Base-by-base conservation (phyloP, 192 early-diverging fungal genomes). In the Backusella circina region DNA sequence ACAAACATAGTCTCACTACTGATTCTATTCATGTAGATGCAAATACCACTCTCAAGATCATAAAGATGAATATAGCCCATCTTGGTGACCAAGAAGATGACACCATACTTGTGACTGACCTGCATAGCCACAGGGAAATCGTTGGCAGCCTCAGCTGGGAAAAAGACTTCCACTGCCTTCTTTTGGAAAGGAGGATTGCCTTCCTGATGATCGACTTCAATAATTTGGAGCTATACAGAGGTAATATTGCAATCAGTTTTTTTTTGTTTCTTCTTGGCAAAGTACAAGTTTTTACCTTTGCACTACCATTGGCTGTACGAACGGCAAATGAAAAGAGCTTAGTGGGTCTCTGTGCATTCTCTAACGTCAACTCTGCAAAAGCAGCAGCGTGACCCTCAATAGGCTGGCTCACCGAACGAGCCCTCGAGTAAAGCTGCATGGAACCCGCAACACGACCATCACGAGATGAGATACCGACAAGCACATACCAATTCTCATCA, bases 51-150 rank as follows among this genome's bases (percentile, higher is more conserved):
- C 83, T 98, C 98, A 38, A 99, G 86, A 76, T 99, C 98, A 83
- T 96, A 98, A 33, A 99, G 84, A 77, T 98, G 97, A 77, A 99
- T 95, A 79, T 94, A 99, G 5, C 98, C 98, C 80, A 94, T 96
- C 88, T 99, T 99, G 67, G 98, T 99, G 30, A 98, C 94, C 61
- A 99, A 82, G 82, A 91, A 99, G 51, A 98, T 94, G 41, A 99
- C 89, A 76, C 93, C 93, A 85, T 97, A 95, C 85, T 97, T 97
- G 67, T 93, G 91, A 54, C 93, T 93, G 67, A 97, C 90, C 84
- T 98, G 97, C 96, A 98, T 97, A 5, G 96, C 88, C 2, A 99
- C 96, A 26, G 98, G 98, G 81, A 98, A 99, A 79, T 99, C 98
- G 67, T 84, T 89, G 28, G 91, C 91, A 28, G 96, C 96, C 82